Evolutionary conservation across 768 basidiomycete species (phyloP).

Genomic region (Mycena rosella): DNA sequence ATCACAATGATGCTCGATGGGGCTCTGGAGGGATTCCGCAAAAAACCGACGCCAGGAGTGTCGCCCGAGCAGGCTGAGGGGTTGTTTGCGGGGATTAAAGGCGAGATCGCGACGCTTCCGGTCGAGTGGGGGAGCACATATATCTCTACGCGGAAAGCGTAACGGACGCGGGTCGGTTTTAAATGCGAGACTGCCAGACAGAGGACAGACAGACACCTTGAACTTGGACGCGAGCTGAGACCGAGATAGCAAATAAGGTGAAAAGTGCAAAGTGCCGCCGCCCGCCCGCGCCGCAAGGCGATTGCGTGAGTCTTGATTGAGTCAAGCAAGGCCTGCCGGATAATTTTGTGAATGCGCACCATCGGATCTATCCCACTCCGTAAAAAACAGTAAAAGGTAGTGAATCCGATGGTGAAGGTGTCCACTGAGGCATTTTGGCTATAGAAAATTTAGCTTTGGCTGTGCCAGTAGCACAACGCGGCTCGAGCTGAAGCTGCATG

Average conservation of each 20-base stretch:
- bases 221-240: neutral
- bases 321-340: constrained; percentile 6
- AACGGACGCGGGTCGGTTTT: neutral
- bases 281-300: constrained; percentile 16
- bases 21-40: neutral
- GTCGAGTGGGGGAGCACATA: neutral
- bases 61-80: neutral
- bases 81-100: neutral
- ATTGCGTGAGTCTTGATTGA: constrained; percentile 19
- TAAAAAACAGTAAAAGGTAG: constrained; percentile 20
- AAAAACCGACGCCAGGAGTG: neutral
- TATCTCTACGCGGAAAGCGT: constrained; percentile 1
- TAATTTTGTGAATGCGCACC: neutral
- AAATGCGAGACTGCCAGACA: neutral
- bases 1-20: neutral
- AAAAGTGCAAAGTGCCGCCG: constrained; percentile 21
- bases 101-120: constrained; percentile 10
- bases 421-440: constrained; percentile 22
- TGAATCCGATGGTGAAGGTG: constrained; percentile 1
- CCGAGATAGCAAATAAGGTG: constrained; percentile 25
- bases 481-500: neutral
- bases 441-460: constrained; percentile 5
- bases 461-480: too few relatives aligned
- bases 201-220: neutral
- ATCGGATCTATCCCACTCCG: constrained; percentile 14